A percentile compares a stretch with the other conserved stretches of the same genome.
These are phyloP conservation scores for Sphaerulina vaccinii DNA, from an alignment of 2,329 filamentous ascomycete species.

Conservation along the genomic window DNA sequence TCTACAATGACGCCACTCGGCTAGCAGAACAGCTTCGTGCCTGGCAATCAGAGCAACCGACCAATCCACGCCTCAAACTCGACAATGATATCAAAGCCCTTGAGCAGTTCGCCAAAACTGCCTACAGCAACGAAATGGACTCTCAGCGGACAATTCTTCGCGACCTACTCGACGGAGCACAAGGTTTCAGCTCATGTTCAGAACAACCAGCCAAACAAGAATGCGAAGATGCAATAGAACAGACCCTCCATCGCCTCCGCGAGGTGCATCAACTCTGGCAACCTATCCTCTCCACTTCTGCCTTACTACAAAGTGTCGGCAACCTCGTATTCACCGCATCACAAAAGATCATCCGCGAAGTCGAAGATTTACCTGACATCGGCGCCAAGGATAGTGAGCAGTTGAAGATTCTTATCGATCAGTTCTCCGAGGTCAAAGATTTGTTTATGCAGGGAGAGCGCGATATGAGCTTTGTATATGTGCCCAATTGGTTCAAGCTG, in stretches of 20 bases:
- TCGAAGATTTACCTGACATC: slow-evolving; percentile 64
- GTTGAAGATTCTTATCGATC: slow-evolving; percentile 57
- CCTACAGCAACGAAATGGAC: slow-evolving; percentile 65
- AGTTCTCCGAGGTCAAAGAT: slow-evolving; percentile 55
- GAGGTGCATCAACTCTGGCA: slow-evolving; percentile 59
- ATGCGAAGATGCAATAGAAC: slow-evolving; percentile 60
- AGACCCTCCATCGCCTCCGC: slow-evolving; percentile 57
- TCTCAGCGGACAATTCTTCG: slow-evolving; percentile 61
- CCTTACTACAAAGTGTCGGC: slow-evolving; percentile 61
- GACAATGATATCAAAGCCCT: slow-evolving; percentile 55
- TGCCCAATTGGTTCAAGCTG: slow-evolving; percentile 64
- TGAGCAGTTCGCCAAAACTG: slow-evolving; percentile 59
- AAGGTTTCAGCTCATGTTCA: slow-evolving; percentile 61
- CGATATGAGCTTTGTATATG: slow-evolving; percentile 60
- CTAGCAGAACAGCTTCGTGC: slow-evolving; percentile 55
- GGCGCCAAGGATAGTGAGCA: slow-evolving; percentile 61
- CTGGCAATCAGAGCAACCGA: slow-evolving; percentile 48
- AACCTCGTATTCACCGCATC: slow-evolving; percentile 58
- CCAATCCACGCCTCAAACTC: slow-evolving; percentile 47
- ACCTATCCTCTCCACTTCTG: slow-evolving; percentile 58
- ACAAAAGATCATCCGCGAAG: slow-evolving; percentile 59
- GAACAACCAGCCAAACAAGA: slow-evolving; percentile 58
- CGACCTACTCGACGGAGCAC: slow-evolving; percentile 62
- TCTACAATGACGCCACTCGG: slow-evolving; percentile 64
- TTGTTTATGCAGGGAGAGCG: slow-evolving; percentile 52